A percentile compares a stretch with the other conserved stretches of the same genome.
Evolutionary conservation across 805 yeast genomes (phyloP).

Genomic region (Zygosaccharomyces rouxii): DNA sequence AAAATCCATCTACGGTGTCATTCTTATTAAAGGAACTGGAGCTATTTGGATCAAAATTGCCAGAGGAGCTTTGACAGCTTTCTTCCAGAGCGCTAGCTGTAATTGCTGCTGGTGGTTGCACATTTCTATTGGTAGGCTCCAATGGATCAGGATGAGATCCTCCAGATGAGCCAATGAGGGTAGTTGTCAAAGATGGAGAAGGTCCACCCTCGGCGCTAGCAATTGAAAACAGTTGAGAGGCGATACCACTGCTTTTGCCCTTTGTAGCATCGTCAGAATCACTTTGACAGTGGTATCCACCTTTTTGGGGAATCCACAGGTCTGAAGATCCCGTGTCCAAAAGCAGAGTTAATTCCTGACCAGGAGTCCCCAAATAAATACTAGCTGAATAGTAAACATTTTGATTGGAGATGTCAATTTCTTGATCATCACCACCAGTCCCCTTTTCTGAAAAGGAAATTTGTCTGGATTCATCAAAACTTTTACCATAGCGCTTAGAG

Average conservation of each 20-base stretch:
- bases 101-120: background rate
- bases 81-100: background rate
- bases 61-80: conserved; percentile 18
- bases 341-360: conserved; percentile 45
- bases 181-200: conserved; percentile 1
- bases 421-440: background rate
- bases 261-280: conserved; percentile 32
- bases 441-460: background rate
- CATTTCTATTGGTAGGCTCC: background rate
- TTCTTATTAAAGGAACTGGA: conserved; percentile 63
- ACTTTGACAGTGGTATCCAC: background rate
- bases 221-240: conserved; percentile 33
- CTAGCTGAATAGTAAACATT: conserved; percentile 39
- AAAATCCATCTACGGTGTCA: conserved; percentile 55
- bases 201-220: background rate
- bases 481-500: background rate
- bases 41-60: conserved; percentile 5
- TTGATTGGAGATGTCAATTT: conserved; percentile 26
- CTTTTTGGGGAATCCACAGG: conserved; percentile 50
- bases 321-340: conserved; percentile 69
- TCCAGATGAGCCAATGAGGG: conserved; percentile 2
- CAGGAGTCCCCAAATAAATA: conserved; percentile 48
- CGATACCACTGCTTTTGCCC: background rate
- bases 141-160: conserved; percentile 1
- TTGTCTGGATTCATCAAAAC: background rate